Evolutionary conservation across 2,329 filamentous ascomycete species (phyloP).

Genomic region (Xylaria digitata): DNA sequence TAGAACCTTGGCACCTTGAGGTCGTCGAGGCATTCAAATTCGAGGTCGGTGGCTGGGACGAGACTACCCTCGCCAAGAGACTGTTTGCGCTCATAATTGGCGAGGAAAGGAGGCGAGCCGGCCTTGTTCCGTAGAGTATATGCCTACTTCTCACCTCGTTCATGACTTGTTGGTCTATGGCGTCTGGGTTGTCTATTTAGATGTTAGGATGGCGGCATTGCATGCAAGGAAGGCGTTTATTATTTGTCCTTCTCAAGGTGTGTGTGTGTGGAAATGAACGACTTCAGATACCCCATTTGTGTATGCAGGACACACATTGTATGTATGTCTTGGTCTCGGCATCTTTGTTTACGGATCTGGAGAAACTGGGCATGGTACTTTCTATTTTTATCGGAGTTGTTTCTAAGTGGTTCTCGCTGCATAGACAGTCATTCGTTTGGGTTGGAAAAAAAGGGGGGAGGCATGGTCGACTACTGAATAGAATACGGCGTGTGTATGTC

Average conservation of each 20-base stretch:
- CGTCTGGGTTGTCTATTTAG: conserved; percentile 7
- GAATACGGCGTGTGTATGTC: background rate
- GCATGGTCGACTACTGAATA: background rate
- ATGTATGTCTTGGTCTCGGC: background rate
- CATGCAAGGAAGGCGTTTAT: conserved; percentile 3
- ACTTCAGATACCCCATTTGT: background rate
- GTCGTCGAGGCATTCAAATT: conserved; percentile 65
- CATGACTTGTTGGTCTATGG: background rate
- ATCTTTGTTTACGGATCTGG: background rate
- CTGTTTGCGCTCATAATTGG: conserved; percentile 66
- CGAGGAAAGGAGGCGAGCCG: conserved; percentile 55
- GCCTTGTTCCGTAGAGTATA: conserved; percentile 8
- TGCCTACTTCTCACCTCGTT: background rate
- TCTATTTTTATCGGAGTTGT: background rate
- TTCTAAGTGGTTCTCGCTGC: background rate
- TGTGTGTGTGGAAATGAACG: background rate
- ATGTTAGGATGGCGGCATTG: conserved; percentile 1
- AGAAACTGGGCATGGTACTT: background rate
- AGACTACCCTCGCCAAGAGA: conserved; percentile 61
- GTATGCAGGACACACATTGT: background rate
- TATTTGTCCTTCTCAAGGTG: background rate
- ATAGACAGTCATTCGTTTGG: background rate
- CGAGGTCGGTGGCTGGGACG: conserved; percentile 63
- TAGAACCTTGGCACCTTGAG: conserved; percentile 69
- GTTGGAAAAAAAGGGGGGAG: background rate